Conservation (phyloP, 805 yeast genomes). For the Starmerella ratchasimensis region DNA sequence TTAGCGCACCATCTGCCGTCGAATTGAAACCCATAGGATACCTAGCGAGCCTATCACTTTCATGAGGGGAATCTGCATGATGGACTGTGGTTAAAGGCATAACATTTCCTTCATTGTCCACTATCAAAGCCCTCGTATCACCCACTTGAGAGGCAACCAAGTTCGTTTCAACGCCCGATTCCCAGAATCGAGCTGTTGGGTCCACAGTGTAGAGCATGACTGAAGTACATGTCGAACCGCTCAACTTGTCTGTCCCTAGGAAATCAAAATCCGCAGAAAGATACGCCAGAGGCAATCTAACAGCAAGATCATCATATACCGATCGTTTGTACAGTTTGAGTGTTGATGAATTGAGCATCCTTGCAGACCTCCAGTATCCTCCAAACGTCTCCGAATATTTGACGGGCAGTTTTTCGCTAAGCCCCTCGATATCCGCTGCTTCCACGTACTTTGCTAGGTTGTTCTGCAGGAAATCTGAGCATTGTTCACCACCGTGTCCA, state of each 20-base stretch:
- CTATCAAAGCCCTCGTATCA: conserved; percentile 76
- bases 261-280: conserved; percentile 53
- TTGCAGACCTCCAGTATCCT: conserved; percentile 64
- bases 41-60: conserved; percentile 54
- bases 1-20: conserved; percentile 85
- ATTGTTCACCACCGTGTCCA: conserved; percentile 86
- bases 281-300: conserved; percentile 51
- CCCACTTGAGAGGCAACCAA: conserved; percentile 82
- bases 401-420: conserved; percentile 35
- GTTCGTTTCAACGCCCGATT: conserved; percentile 50
- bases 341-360: conserved; percentile 4
- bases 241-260: conserved; percentile 13
- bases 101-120: conserved; percentile 69
- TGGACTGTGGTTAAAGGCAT: conserved; percentile 67
- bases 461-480: conserved; percentile 45
- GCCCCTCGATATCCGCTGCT: conserved; percentile 24
- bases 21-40: conserved; percentile 51
- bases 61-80: conserved; percentile 75
- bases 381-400: conserved; percentile 49
- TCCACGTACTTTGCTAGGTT: conserved; percentile 45
- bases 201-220: conserved; percentile 41
- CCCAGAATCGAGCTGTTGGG: conserved; percentile 35
- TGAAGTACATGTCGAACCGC: conserved; percentile 65
- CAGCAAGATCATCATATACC: conserved; percentile 40
- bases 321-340: conserved; percentile 32